Evolutionary conservation across 2,329 filamentous ascomycete genomes (phyloP).

Genomic region (Leptoxyphium fumago): DNA sequence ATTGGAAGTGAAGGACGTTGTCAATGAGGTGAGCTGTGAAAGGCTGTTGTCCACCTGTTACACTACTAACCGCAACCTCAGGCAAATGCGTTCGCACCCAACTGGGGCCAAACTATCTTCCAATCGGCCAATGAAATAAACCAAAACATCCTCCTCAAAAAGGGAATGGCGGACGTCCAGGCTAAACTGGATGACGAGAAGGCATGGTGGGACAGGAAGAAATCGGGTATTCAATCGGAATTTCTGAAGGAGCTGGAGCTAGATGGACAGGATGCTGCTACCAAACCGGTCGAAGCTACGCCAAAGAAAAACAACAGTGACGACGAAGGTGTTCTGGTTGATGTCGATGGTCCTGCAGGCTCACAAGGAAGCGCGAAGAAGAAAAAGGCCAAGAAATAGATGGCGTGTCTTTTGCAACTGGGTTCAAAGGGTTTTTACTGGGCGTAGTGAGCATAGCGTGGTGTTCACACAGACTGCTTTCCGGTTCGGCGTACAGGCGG

Average conservation of each 20-base stretch:
- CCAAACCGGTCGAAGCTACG: slow-evolving; percentile 13
- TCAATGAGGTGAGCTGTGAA: slow-evolving; percentile 57
- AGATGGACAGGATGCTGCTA: slow-evolving; percentile 22
- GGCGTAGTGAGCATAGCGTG: no score
- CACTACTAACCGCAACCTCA: slow-evolving; percentile 23
- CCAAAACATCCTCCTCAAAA: slow-evolving; percentile 64
- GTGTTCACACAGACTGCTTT: no score
- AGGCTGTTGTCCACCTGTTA: not conserved
- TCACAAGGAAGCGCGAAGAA: slow-evolving; percentile 34
- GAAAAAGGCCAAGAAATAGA: slow-evolving; percentile 51
- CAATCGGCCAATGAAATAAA: slow-evolving; percentile 94
- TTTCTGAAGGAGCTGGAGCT: slow-evolving; percentile 77
- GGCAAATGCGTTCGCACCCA: slow-evolving; percentile 79
- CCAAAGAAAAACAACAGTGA: slow-evolving; percentile 34
- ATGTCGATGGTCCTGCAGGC: slow-evolving; percentile 37
- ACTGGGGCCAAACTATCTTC: slow-evolving; percentile 93
- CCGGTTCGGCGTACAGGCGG: no score
- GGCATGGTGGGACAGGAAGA: slow-evolving; percentile 84
- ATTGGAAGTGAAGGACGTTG: slow-evolving; percentile 85
- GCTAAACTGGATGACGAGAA: slow-evolving; percentile 58
- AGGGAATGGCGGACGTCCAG: slow-evolving; percentile 61
- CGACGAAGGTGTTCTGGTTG: slow-evolving; percentile 67
- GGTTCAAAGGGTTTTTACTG: no score
- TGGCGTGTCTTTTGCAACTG: not conserved
- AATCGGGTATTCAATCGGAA: slow-evolving; percentile 54